Evolutionary conservation across 2,329 filamentous ascomycete species (phyloP), one percentile per base, ranked within the genome.

Genomic region (Alternaria sp.): DNA sequence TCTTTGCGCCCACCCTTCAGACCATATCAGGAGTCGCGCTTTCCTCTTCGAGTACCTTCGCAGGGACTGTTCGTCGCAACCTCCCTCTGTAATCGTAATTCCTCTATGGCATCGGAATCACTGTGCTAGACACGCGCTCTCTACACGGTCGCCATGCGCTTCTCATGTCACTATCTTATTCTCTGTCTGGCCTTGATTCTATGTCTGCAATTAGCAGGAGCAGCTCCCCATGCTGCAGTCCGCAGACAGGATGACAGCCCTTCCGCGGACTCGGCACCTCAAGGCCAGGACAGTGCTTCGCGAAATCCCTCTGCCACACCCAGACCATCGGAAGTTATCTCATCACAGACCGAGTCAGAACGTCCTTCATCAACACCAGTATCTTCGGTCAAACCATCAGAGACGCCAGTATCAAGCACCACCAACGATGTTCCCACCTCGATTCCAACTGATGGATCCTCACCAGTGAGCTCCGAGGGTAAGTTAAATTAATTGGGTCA

Each of bases 201-300:
- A 25, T 75, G 67, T 57, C 60, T 75, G 16, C 64, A 76, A 30
- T 60, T 64, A 8, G 67, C 69, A 40, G 53, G 60, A 25, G 68
- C 70, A 52, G 67, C 69, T 34, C 64, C 72, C 27, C 69, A 66
- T 40, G 50, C 60, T 55, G 68, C 63, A 34, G 41, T 77, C n/a
- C 65, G 64, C 36, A 74, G 76, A 51, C 76, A 78, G 54, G 69
- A 79, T 66, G 74, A 68, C 14, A 62, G 34, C 18, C 58, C 62
- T 44, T 60, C 70, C 9, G 59, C 67, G 7, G 56, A 60, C 16
- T 65, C 67, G 10, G 34, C 66, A 32, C 41, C 54, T n/a, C 54
- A 70, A 51, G 53, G 60, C 6, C 65, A 66, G 11, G 54, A 52
- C 22, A 45, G 14, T 34, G 32, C 58, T 14, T 67, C 70, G 45